phyloP scores from a whole-genome alignment of 495 filamentous ascomycete genomes.

The Delitschia confertaspora region DNA sequence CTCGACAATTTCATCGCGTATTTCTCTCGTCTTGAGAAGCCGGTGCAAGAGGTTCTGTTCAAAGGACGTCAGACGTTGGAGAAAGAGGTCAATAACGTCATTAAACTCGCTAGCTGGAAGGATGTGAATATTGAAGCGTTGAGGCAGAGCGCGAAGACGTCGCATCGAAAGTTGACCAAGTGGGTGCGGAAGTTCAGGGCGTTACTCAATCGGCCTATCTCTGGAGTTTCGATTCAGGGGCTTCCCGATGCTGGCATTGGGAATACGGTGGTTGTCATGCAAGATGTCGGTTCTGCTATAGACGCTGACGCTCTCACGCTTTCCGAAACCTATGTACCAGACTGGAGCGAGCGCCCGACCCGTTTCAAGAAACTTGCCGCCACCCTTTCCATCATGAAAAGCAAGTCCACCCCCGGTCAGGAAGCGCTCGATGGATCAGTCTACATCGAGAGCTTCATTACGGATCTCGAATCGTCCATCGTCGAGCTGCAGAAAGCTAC shows the following conservation, averaged over 20 bases:
- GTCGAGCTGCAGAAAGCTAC: slow-evolving; percentile 70
- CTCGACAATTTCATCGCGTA: slow-evolving; percentile 69
- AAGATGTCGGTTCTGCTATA: slow-evolving; percentile 10
- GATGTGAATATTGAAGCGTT: slow-evolving; percentile 89
- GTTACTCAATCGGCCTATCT: slow-evolving; percentile 62
- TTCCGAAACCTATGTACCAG: slow-evolving; percentile 32
- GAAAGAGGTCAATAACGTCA: slow-evolving; percentile 77
- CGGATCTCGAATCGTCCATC: slow-evolving; percentile 57
- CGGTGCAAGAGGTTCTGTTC: slow-evolving; percentile 51
- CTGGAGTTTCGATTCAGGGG: slow-evolving; percentile 52
- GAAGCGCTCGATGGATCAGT: slow-evolving; percentile 47
- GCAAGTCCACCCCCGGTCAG: slow-evolving; percentile 44
- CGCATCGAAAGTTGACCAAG: slow-evolving; percentile 86
- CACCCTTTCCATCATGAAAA: slow-evolving; percentile 56
- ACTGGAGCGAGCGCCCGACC: slow-evolving; percentile 54
- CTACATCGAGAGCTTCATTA: slow-evolving; percentile 57
- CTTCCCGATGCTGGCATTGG: slow-evolving; percentile 44
- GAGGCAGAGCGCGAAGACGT: slow-evolving; percentile 76
- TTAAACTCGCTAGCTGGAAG: slow-evolving; percentile 88
- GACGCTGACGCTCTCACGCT: background rate
- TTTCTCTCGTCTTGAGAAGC: slow-evolving; percentile 57
- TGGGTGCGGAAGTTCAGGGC: slow-evolving; percentile 79
- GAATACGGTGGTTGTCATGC: background rate
- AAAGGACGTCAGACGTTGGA: slow-evolving; percentile 60
- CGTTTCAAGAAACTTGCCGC: slow-evolving; percentile 59